Base-by-base conservation (phyloP, 1,284 basidiomycete genomes). In the Cronartium quercuum region DNA sequence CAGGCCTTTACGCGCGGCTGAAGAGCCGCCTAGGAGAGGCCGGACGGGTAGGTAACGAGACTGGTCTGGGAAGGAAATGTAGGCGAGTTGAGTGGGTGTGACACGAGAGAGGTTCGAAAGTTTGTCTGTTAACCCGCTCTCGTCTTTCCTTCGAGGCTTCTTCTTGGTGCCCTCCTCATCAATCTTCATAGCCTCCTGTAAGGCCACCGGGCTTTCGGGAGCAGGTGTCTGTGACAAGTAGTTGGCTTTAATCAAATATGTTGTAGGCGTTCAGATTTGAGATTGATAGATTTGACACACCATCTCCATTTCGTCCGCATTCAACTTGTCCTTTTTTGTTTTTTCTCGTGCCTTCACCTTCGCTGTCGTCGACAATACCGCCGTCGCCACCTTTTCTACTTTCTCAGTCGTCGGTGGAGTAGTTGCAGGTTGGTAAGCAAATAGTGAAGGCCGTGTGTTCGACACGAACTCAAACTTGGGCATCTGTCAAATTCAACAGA, bases 281-380 rank as follows among this genome's bases (percentile, higher is more conserved):
- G 29, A 9, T 10, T 9, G 21, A 29, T 57, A 7, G 12, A 21
- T 10, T 57, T 13, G 21, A 83, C 88, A 83, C 79, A 94, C 92
- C 66, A 87, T 86, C 35, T 94, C 91, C 88, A 93, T 91, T 35
- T 77, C 78, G 9, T 87, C 88, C 13, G 80, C 80, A 76, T 90
- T 90, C 9, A 87, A 88, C 81, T 92, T 92, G 79, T 88, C 82
- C 76, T 83, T 83, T 82, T 86, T 86, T 37, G 83, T 90, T 85
- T 90, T 93, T 81, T 93, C 92, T 77, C 94, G 86, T 2, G 93
- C 92, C 81, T 92, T 92, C 15, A 91, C 91, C 82, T 92, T 94
- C 0, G 92, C 93, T 0, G 94, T 98, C 0, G 94, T 97, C 6
- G 92, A 95, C 55, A 98, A 85, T 6, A 98, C 92, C 37, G 92